Evolutionary conservation across 768 basidiomycete species (phyloP).

Genomic region (Rhodocollybia butyracea): DNA sequence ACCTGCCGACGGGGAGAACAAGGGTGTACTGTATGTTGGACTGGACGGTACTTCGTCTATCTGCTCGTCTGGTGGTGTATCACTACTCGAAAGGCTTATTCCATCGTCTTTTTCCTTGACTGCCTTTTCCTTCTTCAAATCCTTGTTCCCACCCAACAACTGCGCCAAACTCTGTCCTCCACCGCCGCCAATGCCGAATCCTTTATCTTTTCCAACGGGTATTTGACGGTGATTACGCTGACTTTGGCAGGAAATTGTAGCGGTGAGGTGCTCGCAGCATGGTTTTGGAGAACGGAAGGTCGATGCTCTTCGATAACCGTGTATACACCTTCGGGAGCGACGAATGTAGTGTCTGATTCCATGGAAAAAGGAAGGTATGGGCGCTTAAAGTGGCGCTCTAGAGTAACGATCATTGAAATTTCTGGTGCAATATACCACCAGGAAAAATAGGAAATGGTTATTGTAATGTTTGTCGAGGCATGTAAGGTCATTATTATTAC

Average conservation of each 20-base stretch:
- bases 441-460: too few species aligned
- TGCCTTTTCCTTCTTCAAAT: slow-evolving; percentile 55
- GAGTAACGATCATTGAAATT: too few species aligned
- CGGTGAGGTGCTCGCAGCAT: slow-evolving; percentile 32
- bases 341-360: slow-evolving; percentile 84
- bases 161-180: slow-evolving; percentile 63
- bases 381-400: too few species aligned
- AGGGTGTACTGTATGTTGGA: slow-evolving; percentile 35
- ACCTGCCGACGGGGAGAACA: slow-evolving; percentile 24
- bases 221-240: slow-evolving; percentile 59
- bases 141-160: slow-evolving; percentile 66
- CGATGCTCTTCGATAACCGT: slow-evolving; percentile 86
- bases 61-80: slow-evolving; percentile 62
- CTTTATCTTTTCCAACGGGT: slow-evolving; percentile 45
- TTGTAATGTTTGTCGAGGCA: too few species aligned
- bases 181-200: slow-evolving; percentile 43
- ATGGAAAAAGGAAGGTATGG: too few species aligned
- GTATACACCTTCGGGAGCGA: slow-evolving; percentile 89
- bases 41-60: slow-evolving; percentile 36
- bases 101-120: slow-evolving; percentile 61
- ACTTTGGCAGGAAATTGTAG: slow-evolving; percentile 57
- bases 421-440: too few species aligned
- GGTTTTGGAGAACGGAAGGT: slow-evolving; percentile 45
- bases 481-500: too few species aligned
- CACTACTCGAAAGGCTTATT: slow-evolving; percentile 78